Evolutionary conservation across 257 asterid genomes (phyloP).

Genomic region (Solanum appendiculatum): DNA sequence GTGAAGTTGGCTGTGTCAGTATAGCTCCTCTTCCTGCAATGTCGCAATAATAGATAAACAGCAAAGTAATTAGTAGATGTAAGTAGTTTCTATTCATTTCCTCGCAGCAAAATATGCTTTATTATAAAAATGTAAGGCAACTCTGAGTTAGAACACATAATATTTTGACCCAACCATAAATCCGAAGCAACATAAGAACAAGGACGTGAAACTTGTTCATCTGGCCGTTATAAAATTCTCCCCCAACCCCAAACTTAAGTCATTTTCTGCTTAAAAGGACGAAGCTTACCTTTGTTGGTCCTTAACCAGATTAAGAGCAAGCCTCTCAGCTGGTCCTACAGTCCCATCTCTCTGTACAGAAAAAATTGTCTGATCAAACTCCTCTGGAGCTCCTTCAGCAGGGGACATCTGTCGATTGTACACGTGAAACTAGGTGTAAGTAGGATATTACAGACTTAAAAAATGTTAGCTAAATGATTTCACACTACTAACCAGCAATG

Average conservation of each 20-base stretch:
- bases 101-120: not conserved
- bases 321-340: slow-evolving; percentile 52
- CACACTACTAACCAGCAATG: not conserved
- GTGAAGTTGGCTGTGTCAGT: slow-evolving; percentile 91
- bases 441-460: not conserved
- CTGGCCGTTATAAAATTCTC: not conserved
- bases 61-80: not conserved
- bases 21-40: slow-evolving; percentile 72
- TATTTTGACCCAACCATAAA: not conserved
- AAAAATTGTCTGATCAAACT: slow-evolving; percentile 92
- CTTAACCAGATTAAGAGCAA: slow-evolving; percentile 58
- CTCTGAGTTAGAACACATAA: not conserved
- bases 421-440: not conserved
- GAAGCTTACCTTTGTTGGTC: slow-evolving; percentile 75
- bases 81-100: not conserved
- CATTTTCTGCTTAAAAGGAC: not conserved
- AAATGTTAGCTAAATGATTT: not conserved
- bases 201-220: not conserved
- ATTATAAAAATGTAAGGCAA: not conserved
- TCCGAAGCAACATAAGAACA: not conserved
- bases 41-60: not conserved
- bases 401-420: slow-evolving; percentile 64
- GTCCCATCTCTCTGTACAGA: slow-evolving; percentile 43
- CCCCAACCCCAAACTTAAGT: not conserved
- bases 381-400: slow-evolving; percentile 80